Evolutionary conservation across 768 basidiomycete genomes (phyloP).

Genomic region (Termitomyces sp.): DNA sequence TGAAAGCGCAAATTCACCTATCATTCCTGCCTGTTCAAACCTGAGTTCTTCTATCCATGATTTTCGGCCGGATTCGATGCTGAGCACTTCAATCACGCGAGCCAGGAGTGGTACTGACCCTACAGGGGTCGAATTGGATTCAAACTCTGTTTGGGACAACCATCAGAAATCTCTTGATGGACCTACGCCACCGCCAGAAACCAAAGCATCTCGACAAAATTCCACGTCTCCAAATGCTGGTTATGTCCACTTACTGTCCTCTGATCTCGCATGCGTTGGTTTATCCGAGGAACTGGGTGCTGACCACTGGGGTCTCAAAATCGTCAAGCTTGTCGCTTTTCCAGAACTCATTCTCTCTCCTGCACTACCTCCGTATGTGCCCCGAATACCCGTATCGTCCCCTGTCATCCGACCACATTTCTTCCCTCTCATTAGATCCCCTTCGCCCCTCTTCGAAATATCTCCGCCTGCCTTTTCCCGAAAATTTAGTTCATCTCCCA

Average conservation of each 20-base stretch:
- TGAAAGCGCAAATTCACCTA: constrained; percentile 26
- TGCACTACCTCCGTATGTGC: constrained; percentile 9
- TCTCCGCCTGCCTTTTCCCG: constrained; percentile 6
- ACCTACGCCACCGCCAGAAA: not conserved
- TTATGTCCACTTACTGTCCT: constrained; percentile 57
- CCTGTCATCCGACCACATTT: not conserved
- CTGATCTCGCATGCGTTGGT: constrained; percentile 74
- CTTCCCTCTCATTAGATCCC: not conserved
- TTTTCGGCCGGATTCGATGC: constrained; percentile 16
- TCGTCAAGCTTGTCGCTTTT: constrained; percentile 72
- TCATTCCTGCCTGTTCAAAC: constrained; percentile 9
- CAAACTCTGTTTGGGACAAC: constrained; percentile 5
- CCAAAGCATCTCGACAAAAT: constrained; percentile 22
- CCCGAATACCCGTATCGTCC: constrained; percentile 8
- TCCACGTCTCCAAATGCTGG: constrained; percentile 50
- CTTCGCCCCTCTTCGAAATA: constrained; percentile 9
- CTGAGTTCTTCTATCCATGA: constrained; percentile 12
- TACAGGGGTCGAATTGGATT: constrained; percentile 11
- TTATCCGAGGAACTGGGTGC: constrained; percentile 57
- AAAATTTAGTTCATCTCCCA: constrained; percentile 1
- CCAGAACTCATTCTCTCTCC: constrained; percentile 57
- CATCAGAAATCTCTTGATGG: constrained; percentile 1
- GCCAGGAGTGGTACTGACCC: constrained; percentile 31
- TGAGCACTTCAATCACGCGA: constrained; percentile 31
- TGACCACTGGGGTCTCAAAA: constrained; percentile 71